phyloP scores from a whole-genome alignment of 1,284 basidiomycete species.

The Stereum hirsutum region DNA sequence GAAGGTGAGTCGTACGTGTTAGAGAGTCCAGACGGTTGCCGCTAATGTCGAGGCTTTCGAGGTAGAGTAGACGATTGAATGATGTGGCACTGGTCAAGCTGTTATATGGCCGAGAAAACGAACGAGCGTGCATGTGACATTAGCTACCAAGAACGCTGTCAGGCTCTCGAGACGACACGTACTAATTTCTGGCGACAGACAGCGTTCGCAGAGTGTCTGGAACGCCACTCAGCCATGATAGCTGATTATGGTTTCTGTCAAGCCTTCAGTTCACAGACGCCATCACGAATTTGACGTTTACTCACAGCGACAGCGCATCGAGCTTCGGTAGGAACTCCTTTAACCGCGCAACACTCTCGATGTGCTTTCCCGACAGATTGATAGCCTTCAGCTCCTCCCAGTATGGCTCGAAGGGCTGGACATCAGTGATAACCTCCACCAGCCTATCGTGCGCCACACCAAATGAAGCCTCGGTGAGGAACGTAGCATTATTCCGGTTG shows the following conservation, averaged over 20 bases:
- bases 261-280: background rate
- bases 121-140: background rate
- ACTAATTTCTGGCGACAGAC: slow-evolving; percentile 75
- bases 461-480: slow-evolving; percentile 93
- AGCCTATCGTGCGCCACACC: slow-evolving; percentile 86
- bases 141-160: slow-evolving; percentile 1
- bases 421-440: slow-evolving; percentile 89
- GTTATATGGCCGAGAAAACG: background rate
- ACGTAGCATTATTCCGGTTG: slow-evolving; percentile 58
- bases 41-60: slow-evolving; percentile 89
- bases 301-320: slow-evolving; percentile 76
- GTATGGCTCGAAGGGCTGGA: slow-evolving; percentile 90
- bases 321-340: slow-evolving; percentile 91
- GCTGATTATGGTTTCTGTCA: slow-evolving; percentile 67
- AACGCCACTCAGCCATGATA: slow-evolving; percentile 84
- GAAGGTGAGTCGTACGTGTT: slow-evolving; percentile 72
- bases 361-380: slow-evolving; percentile 69
- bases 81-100: slow-evolving; percentile 83
- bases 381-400: slow-evolving; percentile 82
- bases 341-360: slow-evolving; percentile 86
- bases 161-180: slow-evolving; percentile 16
- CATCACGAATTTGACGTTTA: slow-evolving; percentile 9
- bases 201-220: slow-evolving; percentile 74
- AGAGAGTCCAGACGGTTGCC: slow-evolving; percentile 85
- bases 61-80: slow-evolving; percentile 78